phyloP scores from a whole-genome alignment of 2,329 filamentous ascomycete genomes.

The Ophiosphaerella korrae region DNA sequence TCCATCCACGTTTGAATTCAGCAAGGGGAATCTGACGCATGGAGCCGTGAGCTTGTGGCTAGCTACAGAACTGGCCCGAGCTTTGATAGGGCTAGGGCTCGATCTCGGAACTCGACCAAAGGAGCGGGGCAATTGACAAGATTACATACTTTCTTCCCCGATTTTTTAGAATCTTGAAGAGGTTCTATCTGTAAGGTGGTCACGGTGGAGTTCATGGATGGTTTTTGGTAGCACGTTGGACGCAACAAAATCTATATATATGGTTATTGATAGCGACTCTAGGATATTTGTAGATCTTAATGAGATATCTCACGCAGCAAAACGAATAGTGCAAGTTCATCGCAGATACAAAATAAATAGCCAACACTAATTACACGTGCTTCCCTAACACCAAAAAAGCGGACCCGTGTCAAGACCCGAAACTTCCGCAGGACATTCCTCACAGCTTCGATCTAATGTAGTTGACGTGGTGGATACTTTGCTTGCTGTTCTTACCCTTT shows the following conservation, averaged over 20 bases:
- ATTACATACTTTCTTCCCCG: not conserved
- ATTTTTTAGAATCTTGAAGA: not conserved
- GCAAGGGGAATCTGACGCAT: not conserved
- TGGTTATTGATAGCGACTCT: not conserved
- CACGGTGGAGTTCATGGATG: not conserved
- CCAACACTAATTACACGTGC: not conserved
- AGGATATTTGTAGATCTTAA: not conserved
- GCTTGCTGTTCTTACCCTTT: conserved; percentile 1
- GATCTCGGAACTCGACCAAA: not conserved
- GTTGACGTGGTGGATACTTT: not conserved
- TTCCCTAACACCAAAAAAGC: conserved; percentile 1
- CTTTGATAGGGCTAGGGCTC: not conserved
- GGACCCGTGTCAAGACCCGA: not conserved
- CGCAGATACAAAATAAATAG: not conserved
- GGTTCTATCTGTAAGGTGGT: not conserved
- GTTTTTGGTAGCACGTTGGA: no score
- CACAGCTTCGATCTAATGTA: not conserved
- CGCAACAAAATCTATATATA: no score
- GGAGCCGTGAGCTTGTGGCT: not conserved
- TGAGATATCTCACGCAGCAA: not conserved
- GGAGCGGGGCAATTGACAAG: not conserved
- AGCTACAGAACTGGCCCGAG: not conserved
- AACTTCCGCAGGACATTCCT: not conserved
- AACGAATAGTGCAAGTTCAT: not conserved
- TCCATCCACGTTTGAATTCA: not conserved